Base-by-base conservation (phyloP, 176 grass and related monocot genomes). In the Alopecurus myosuroides region DNA sequence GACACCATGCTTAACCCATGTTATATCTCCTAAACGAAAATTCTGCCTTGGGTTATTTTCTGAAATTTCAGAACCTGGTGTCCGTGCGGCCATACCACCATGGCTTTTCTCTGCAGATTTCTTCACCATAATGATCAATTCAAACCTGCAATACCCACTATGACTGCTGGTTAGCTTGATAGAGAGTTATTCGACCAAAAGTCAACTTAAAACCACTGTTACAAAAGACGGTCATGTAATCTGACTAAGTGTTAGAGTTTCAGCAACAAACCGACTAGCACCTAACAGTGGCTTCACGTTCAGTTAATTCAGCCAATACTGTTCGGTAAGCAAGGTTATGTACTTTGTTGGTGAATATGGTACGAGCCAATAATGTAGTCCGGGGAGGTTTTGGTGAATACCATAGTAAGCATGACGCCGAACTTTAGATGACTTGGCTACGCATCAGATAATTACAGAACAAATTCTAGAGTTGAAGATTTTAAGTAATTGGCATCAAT, bases 1-100 rank as follows among this genome's bases (percentile, higher is more conserved):
- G 29, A 55, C 78, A 78, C 46, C 40, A 62, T 82, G 86, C 78
- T 92, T 88, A 89, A 95, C 85, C 97, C 97, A 99, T 82, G 86
- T 81, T 62, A 94, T 86, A 88, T 96, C 89, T 74, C 97, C 97
- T 70, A 91, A 83, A 52, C 79, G 90, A 15, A 90, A 92, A 75
- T 82, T 87, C 48, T 91, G 70, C 49, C 76, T 87, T 44, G 69
- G 67, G 39, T 84, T 84, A 35, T 52, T 57, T 79, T 80, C 85
- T 76, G 68, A 56, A 34, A 68, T 17, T 35, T 85, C 70, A 48
- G 56, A 46, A 35, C 33, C n/a, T 46, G 77, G 80, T 55, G 57
- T 12, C 35, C 39, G 7, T 75, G 42, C 76, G 67, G 19, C 44
- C 62, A 52, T 53, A 18, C 25, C 33, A 25, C 36, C 55, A 65